Conservation (phyloP, 225 moss, liverwort and hornwort genomes). For the Anthoceros angustus region DNA sequence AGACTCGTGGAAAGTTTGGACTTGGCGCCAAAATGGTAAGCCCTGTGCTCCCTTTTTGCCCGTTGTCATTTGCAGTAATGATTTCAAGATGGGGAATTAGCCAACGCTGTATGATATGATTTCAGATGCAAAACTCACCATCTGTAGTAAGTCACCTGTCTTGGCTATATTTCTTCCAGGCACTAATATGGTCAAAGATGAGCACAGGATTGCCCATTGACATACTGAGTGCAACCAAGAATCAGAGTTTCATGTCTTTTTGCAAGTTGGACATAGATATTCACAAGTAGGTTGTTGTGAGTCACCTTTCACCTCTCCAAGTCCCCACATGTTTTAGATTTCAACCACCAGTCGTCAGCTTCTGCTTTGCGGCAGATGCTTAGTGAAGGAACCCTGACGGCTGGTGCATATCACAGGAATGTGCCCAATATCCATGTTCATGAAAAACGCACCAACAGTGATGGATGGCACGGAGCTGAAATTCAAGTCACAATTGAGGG, state of each 20-base stretch:
- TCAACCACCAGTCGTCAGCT: background rate
- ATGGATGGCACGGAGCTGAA: slow-evolving; percentile 84
- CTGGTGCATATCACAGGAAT: slow-evolving; percentile 33
- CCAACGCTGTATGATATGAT: too few species aligned
- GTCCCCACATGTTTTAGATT: background rate
- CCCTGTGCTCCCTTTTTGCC: background rate
- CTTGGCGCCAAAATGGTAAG: slow-evolving; percentile 93
- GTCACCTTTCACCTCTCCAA: background rate
- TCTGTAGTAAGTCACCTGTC: background rate
- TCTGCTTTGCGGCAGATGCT: background rate
- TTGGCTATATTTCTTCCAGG: slow-evolving; percentile 26
- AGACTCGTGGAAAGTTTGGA: slow-evolving; percentile 95
- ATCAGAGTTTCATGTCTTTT: slow-evolving; percentile 65
- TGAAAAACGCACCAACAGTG: slow-evolving; percentile 71
- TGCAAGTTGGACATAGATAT: slow-evolving; percentile 93
- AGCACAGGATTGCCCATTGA: slow-evolving; percentile 97
- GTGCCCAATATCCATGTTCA: slow-evolving; percentile 76
- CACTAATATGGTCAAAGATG: slow-evolving; percentile 98
- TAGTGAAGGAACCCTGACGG: background rate
- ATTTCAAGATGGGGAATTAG: too few species aligned
- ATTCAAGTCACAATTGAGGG: slow-evolving; percentile 96
- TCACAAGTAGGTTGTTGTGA: slow-evolving; percentile 45
- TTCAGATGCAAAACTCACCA: too few species aligned
- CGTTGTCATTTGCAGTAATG: background rate
- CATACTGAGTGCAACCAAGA: slow-evolving; percentile 65